Evolutionary conservation across 345 rosid genomes (phyloP).

Genomic region (Aegle marmelos): DNA sequence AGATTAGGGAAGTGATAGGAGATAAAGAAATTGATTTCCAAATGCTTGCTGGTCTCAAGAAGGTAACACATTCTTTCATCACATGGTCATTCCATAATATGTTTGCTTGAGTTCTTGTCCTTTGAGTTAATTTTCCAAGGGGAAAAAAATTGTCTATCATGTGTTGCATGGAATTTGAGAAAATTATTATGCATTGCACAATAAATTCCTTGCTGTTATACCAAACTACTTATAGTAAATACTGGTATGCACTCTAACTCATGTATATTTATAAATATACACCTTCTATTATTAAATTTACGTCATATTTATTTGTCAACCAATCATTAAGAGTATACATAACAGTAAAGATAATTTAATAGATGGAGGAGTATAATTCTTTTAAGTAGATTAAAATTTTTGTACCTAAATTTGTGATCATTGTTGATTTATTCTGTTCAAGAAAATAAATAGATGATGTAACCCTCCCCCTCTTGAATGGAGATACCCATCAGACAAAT

Average conservation of each 20-base stretch:
- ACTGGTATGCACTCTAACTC: no score
- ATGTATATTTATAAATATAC: no score
- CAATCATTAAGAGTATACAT: no score
- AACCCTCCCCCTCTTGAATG: no score
- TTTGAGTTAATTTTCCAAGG: not conserved
- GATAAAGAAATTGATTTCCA: conserved; percentile 55
- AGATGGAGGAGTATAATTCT: not conserved
- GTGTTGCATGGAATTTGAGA: not conserved
- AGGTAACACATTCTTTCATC: conserved; percentile 48
- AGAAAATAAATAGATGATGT: not conserved
- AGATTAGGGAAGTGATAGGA: conserved; percentile 63
- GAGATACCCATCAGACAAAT: not conserved
- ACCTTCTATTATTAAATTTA: rapidly evolving
- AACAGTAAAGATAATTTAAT: no score
- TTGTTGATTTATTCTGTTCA: not conserved
- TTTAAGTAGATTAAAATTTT: not conserved
- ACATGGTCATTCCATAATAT: not conserved
- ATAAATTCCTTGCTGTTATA: no score
- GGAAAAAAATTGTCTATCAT: not conserved
- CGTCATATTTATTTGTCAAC: no score
- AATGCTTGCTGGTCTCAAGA: conserved; percentile 71
- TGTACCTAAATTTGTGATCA: not conserved
- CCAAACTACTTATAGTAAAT: no score
- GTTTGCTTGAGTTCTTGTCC: not conserved
- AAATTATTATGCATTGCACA: not conserved